Conservation (phyloP, 352 stramenopile genomes). For the Phytophthora cryptogea region DNA sequence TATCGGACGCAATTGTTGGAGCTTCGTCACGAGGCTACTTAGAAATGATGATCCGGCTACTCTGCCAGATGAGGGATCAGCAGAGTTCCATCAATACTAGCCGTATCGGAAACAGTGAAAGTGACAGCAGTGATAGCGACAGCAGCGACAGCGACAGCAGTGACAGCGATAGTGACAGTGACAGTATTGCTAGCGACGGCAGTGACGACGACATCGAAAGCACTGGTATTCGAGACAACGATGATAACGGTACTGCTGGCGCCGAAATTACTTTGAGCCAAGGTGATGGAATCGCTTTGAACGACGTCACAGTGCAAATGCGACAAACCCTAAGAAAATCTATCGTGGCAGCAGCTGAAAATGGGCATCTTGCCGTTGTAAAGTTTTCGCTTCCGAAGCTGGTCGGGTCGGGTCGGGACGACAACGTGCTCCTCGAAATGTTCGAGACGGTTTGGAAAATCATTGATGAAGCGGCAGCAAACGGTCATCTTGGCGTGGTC, state of each 20-base stretch:
- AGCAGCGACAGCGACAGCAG: too few species aligned
- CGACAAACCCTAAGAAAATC: neutral
- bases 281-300: neutral
- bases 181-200: too few species aligned
- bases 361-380: neutral
- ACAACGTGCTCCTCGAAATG: neutral
- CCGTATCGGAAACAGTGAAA: too few species aligned
- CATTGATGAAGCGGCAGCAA: slow-evolving; percentile 14
- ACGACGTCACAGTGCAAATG: neutral
- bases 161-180: too few species aligned
- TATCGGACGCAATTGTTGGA: neutral
- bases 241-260: neutral
- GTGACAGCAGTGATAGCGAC: too few species aligned
- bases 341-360: neutral
- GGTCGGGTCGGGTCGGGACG: neutral
- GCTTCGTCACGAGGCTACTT: neutral
- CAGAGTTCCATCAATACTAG: too few species aligned
- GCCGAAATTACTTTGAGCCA: too few species aligned
- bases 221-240: neutral
- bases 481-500: slow-evolving; percentile 10
- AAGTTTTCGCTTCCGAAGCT: neutral
- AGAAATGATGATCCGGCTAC: neutral
- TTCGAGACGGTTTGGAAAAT: neutral
- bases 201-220: too few species aligned
- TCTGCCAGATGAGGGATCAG: neutral